Conservation (phyloP, 768 basidiomycete species). For the Hebeloma cylindrosporum region DNA sequence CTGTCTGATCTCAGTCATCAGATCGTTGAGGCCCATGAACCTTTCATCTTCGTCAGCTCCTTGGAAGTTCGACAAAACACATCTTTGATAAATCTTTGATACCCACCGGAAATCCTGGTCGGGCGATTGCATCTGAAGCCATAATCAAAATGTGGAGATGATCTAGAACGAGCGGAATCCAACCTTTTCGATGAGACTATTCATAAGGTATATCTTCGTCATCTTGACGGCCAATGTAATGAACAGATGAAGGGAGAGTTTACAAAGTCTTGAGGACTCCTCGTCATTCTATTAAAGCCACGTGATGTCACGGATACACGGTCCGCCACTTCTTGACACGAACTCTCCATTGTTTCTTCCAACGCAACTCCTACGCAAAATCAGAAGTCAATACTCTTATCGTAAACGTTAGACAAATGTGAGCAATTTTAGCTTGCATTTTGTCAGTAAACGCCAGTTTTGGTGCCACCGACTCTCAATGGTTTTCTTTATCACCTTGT, state of each 20-base stretch:
- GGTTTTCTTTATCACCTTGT: too few species aligned
- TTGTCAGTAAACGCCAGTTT: too few species aligned
- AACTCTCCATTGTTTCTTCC: too few species aligned
- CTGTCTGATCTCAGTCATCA: conserved; percentile 84
- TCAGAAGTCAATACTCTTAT: too few species aligned
- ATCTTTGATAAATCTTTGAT: conserved; percentile 17
- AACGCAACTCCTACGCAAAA: too few species aligned
- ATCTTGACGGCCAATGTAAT: conserved; percentile 42
- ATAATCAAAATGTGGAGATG: conserved; percentile 1
- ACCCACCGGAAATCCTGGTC: conserved; percentile 87
- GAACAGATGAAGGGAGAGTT: background rate
- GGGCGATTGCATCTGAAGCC: conserved; percentile 75
- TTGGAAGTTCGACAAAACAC: too few species aligned
- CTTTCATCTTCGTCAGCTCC: conserved; percentile 43
- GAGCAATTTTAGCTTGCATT: too few species aligned
- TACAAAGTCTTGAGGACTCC: background rate
- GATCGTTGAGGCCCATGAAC: conserved; percentile 96
- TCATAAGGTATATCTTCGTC: conserved; percentile 87
- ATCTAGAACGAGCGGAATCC: background rate
- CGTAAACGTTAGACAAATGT: too few species aligned
- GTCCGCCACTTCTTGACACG: too few species aligned
- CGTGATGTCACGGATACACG: background rate
- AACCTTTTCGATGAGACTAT: conserved; percentile 81
- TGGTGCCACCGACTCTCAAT: too few species aligned
- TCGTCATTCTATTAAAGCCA: background rate